Evolutionary conservation across 257 asterid genomes (phyloP).

Genomic region (Voacanga thouarsii): DNA sequence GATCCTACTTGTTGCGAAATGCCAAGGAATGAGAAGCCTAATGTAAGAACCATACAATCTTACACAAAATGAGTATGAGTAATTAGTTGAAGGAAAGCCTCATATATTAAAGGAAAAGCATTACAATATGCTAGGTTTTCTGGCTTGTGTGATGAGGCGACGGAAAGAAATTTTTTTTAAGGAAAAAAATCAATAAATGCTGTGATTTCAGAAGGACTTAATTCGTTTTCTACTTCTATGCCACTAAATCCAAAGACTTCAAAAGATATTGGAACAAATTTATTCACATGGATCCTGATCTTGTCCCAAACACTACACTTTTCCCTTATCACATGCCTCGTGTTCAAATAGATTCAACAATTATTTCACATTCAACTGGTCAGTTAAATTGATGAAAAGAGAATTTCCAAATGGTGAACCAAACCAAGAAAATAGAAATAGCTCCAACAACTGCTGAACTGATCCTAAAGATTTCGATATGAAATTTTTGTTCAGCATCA

Average conservation of each 20-base stretch:
- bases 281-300: slow-evolving; percentile 1
- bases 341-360: not conserved
- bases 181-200: not conserved
- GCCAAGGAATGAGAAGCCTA: not conserved
- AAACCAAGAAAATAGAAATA: slow-evolving; percentile 6
- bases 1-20: not conserved
- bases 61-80: not conserved
- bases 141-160: not conserved
- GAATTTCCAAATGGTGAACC: not conserved
- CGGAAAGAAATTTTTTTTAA: too few relatives aligned
- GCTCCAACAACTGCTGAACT: not conserved
- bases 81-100: not conserved
- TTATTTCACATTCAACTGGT: not conserved
- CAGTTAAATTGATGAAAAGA: not conserved
- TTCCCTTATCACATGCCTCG: not conserved
- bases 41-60: not conserved
- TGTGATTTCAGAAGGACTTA: not conserved
- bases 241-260: not conserved
- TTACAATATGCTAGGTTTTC: too few relatives aligned
- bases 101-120: not conserved
- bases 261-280: not conserved
- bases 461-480: not conserved
- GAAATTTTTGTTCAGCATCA: not conserved
- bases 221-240: not conserved
- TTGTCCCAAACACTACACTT: not conserved